Percentiles rank a stretch among this genome's conserved stretches.
These are phyloP conservation scores for Dissophora globulifera DNA, from an alignment of 192 early-diverging fungal genomes.

Conservation along the genomic window DNA sequence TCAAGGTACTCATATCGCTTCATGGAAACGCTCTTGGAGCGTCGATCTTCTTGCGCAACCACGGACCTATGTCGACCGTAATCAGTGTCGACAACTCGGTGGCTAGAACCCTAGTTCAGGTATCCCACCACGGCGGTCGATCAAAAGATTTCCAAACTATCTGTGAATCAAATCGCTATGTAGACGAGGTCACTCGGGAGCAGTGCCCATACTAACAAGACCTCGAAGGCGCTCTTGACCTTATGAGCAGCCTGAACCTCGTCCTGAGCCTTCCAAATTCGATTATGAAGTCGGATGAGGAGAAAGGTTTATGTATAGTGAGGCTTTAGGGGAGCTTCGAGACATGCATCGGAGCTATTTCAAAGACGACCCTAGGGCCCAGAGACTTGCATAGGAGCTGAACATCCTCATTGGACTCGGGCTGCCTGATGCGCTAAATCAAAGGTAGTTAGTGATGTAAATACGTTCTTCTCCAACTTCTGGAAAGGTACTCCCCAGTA, in stretches of 20 bases:
- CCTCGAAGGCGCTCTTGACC: neutral
- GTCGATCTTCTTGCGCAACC: conserved; percentile 37
- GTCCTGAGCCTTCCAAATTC: conserved; percentile 13
- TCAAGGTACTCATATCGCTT: conserved; percentile 33
- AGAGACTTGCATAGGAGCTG: conserved; percentile 16
- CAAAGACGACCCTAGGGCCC: neutral
- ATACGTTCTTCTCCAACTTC: neutral
- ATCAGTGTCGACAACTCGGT: conserved; percentile 35
- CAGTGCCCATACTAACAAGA: conserved; percentile 27
- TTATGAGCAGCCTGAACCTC: neutral
- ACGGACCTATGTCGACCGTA: conserved; percentile 15
- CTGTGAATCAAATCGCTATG: conserved; percentile 19
- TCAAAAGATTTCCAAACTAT: conserved; percentile 11
- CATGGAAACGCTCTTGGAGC: conserved; percentile 41
- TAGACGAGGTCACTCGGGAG: conserved; percentile 8
- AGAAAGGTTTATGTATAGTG: conserved; percentile 7
- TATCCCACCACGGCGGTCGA: conserved; percentile 23
- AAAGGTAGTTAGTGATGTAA: conserved; percentile 15
- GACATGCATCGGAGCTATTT: conserved; percentile 1
- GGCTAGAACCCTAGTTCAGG: conserved; percentile 34
- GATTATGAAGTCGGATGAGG: conserved; percentile 17
- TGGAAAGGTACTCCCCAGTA: conserved; percentile 28
- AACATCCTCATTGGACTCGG: conserved; percentile 6
- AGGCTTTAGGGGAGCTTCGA: neutral
- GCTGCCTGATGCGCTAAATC: neutral